Conservation (phyloP, 2,329 filamentous ascomycete species). For the Blastomyces emzantsi region DNA sequence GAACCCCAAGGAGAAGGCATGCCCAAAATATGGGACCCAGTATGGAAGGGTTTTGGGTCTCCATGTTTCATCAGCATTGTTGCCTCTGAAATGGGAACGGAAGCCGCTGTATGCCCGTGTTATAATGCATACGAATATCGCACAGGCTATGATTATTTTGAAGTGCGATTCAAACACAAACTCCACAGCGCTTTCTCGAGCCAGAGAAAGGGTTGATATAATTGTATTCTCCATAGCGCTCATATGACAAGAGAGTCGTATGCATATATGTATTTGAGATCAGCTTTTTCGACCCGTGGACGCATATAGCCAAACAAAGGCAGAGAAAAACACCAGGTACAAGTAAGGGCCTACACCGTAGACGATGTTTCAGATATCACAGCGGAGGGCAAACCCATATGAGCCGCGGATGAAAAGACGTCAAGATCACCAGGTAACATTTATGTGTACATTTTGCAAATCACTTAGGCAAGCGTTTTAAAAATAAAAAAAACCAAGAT, state of each 20-base stretch:
- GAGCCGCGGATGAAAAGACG: background rate
- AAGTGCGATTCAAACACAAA: conserved; percentile 15
- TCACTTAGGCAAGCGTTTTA: background rate
- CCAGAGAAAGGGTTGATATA: conserved; percentile 8
- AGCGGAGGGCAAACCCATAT: background rate
- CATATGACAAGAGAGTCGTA: background rate
- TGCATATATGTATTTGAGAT: background rate
- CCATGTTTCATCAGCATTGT: conserved; percentile 21
- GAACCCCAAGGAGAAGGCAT: conserved; percentile 43
- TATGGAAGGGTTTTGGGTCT: conserved; percentile 46
- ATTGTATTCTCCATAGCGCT: conserved; percentile 22
- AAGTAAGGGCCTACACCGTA: too few relatives aligned
- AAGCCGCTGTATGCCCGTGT: conserved; percentile 34
- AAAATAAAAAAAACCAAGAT: too few relatives aligned
- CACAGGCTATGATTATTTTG: conserved; percentile 22
- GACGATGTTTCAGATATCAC: background rate
- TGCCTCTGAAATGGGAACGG: conserved; percentile 22
- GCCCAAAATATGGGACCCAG: conserved; percentile 51
- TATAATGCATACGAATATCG: conserved; percentile 28
- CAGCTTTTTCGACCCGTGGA: background rate
- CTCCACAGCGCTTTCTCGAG: background rate
- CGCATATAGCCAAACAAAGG: background rate
- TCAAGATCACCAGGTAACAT: background rate
- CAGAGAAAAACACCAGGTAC: background rate
- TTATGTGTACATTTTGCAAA: background rate